Percentiles rank a stretch among this genome's conserved stretches.
These are phyloP conservation scores for Solanum megistacrolobum DNA, from an alignment of 257 asterid genomes.

Conservation along the genomic window DNA sequence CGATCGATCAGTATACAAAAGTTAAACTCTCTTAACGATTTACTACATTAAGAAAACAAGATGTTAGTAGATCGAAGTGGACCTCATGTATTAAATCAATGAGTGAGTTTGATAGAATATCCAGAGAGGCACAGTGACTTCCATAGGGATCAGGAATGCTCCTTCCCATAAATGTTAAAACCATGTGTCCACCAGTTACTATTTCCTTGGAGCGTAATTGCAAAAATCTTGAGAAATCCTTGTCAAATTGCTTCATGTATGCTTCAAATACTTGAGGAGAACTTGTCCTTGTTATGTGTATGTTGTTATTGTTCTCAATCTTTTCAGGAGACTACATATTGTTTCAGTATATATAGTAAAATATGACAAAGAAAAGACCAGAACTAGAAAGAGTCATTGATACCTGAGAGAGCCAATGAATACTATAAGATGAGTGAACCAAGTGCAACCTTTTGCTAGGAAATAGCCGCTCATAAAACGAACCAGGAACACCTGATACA, in stretches of 20 bases:
- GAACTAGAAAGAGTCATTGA: neutral
- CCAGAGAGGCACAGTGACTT: neutral
- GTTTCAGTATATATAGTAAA: neutral
- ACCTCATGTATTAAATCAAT: neutral
- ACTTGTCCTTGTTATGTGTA: slow-evolving; percentile 14
- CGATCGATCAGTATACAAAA: neutral
- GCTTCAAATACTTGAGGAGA: slow-evolving; percentile 17
- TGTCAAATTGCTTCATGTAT: slow-evolving; percentile 14
- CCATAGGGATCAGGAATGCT: neutral
- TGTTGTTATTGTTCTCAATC: slow-evolving; percentile 9
- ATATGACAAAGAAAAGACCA: too few species aligned
- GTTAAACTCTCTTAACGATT: neutral
- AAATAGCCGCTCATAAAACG: neutral
- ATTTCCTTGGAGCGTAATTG: slow-evolving; percentile 18
- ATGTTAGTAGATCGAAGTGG: neutral
- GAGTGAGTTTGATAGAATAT: slow-evolving; percentile 4
- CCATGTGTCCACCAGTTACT: slow-evolving; percentile 18
- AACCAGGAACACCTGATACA: neutral
- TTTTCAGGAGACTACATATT: slow-evolving; percentile 17
- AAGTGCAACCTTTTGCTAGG: neutral
- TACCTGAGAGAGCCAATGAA: neutral
- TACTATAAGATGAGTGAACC: neutral
- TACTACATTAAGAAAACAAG: neutral
- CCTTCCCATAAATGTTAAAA: slow-evolving; percentile 14
- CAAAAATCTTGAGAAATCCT: slow-evolving; percentile 19